These are phyloP conservation scores for Metarhizium robertsii DNA, from an alignment of 2,329 filamentous ascomycete species.

Conservation along the genomic window DNA sequence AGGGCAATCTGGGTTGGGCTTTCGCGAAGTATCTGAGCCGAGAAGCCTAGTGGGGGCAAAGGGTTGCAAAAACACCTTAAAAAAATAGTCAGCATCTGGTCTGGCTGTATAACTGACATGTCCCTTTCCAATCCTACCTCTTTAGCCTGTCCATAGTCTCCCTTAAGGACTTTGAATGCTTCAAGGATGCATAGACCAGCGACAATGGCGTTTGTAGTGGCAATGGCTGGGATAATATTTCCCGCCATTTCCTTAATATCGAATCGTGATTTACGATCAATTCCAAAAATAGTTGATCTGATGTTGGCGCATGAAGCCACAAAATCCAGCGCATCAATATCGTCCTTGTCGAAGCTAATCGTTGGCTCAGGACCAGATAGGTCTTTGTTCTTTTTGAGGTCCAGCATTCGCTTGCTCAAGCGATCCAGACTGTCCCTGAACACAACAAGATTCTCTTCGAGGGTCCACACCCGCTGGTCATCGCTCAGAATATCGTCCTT, in stretches of 20 bases:
- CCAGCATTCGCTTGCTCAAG: conserved; percentile 63
- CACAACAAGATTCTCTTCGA: conserved; percentile 74
- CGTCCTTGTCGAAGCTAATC: conserved; percentile 93
- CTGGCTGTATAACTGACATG: neutral
- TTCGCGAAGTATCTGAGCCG: conserved; percentile 44
- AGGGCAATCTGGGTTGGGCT: conserved; percentile 73
- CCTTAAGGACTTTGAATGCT: conserved; percentile 79
- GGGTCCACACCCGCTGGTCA: conserved; percentile 71
- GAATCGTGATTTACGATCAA: conserved; percentile 82
- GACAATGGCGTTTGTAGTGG: conserved; percentile 94
- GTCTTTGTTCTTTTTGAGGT: conserved; percentile 43
- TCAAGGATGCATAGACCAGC: conserved; percentile 87
- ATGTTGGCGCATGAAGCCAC: conserved; percentile 87
- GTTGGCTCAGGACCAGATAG: conserved; percentile 47
- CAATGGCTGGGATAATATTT: conserved; percentile 97
- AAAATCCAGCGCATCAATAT: conserved; percentile 89
- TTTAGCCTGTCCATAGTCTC: conserved; percentile 60
- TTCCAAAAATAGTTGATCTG: conserved; percentile 79
- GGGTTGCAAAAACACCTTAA: conserved; percentile 67
- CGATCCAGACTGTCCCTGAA: conserved; percentile 77
- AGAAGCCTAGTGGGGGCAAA: conserved; percentile 49
- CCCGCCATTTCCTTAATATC: conserved; percentile 99
- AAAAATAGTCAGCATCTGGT: conserved; percentile 1
- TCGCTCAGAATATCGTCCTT: conserved; percentile 49
- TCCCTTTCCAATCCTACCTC: conserved; percentile 43